phyloP scores from a whole-genome alignment of 805 yeast genomes.

The Candida maesae region DNA sequence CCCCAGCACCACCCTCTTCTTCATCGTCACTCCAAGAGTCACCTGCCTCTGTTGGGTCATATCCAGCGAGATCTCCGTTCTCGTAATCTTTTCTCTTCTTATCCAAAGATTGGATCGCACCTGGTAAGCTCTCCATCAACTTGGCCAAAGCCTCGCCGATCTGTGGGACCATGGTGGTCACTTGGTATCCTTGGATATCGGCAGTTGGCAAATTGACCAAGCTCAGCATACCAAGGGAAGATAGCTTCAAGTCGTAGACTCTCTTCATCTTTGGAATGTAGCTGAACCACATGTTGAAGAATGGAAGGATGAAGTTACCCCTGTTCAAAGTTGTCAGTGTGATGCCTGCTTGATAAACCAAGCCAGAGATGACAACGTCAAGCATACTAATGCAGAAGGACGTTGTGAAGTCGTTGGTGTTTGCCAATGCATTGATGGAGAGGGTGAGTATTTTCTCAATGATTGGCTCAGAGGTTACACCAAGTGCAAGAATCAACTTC shows the following conservation, averaged over 20 bases:
- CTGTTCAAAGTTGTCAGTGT: constrained; percentile 51
- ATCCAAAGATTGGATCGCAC: constrained; percentile 63
- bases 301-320: constrained; percentile 39
- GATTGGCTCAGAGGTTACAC: constrained; percentile 38
- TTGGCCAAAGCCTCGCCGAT: constrained; percentile 49
- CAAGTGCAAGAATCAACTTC: constrained; percentile 56
- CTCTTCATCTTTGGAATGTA: constrained; percentile 52
- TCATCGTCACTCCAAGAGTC: constrained; percentile 26
- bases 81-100: constrained; percentile 48
- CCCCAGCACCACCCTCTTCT: constrained; percentile 28
- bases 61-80: constrained; percentile 28
- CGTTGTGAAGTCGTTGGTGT: constrained; percentile 22
- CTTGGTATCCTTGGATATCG: constrained; percentile 31
- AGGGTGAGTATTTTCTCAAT: constrained; percentile 39
- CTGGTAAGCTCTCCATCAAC: constrained; percentile 61
- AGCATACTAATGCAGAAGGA: constrained; percentile 44
- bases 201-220: constrained; percentile 32
- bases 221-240: constrained; percentile 62
- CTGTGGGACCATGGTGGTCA: constrained; percentile 39
- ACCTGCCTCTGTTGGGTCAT: constrained; percentile 27
- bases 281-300: constrained; percentile 64
- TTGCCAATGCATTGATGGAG: constrained; percentile 37
- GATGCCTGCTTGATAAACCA: constrained; percentile 55
- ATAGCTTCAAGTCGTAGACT: constrained; percentile 78
- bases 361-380: constrained; percentile 60